Conservation (phyloP, 2,329 filamentous ascomycete species). For the Alternaria sp. region DNA sequence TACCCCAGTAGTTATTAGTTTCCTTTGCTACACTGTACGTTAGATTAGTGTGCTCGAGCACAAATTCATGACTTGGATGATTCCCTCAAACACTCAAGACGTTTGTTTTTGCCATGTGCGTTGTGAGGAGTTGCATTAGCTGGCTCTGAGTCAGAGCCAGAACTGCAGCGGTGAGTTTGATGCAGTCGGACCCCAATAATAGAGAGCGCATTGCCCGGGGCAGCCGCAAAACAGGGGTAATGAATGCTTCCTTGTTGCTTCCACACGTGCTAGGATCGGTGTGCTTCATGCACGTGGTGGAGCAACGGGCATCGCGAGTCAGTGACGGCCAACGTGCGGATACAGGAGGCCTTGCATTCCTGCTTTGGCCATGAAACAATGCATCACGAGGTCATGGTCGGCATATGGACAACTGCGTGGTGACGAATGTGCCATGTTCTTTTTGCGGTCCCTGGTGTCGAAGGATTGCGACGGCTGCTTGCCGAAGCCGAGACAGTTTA, state of each 20-base stretch:
- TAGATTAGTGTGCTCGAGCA: constrained; percentile 25
- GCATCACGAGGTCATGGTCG: neutral
- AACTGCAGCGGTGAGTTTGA: constrained; percentile 10
- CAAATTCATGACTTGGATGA: constrained; percentile 13
- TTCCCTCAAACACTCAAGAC: neutral
- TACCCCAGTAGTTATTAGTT: constrained; percentile 33
- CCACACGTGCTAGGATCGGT: constrained; percentile 19
- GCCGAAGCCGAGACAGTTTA: constrained; percentile 6
- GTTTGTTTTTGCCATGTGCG: constrained; percentile 14
- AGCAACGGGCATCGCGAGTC: constrained; percentile 17
- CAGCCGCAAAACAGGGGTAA: constrained; percentile 9
- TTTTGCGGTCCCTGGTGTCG: constrained; percentile 5
- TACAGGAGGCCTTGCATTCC: constrained; percentile 1
- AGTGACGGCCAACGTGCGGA: constrained; percentile 6
- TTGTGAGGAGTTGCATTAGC: constrained; percentile 8
- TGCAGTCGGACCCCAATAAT: constrained; percentile 2
- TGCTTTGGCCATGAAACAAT: constrained; percentile 1
- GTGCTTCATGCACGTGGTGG: constrained; percentile 20
- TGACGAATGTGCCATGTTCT: constrained; percentile 1
- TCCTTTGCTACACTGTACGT: constrained; percentile 14
- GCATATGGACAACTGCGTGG: neutral
- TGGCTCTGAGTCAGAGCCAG: constrained; percentile 2
- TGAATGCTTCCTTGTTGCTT: constrained; percentile 23
- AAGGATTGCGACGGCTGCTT: constrained; percentile 5
- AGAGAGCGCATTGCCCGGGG: neutral